phyloP scores from a whole-genome alignment of 1,284 basidiomycete genomes.

The Microbotryum violaceum region DNA sequence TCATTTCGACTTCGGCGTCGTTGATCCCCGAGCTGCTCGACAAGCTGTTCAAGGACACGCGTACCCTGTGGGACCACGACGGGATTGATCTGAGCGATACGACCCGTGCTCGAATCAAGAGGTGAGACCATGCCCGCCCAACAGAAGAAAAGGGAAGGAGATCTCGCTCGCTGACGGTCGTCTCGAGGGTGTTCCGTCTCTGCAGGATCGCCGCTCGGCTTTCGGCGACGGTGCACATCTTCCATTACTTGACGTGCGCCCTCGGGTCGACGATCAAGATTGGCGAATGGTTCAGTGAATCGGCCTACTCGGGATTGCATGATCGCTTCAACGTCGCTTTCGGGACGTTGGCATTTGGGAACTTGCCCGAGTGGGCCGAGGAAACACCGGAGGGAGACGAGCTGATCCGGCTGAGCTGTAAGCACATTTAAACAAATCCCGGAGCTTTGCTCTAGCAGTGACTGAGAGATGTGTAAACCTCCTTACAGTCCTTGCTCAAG shows the following conservation, averaged over 20 bases:
- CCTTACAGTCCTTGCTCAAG: slow-evolving; percentile 21
- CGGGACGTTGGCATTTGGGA: slow-evolving; percentile 25
- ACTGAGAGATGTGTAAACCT: background rate
- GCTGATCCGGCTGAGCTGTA: slow-evolving; percentile 17
- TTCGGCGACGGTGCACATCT: slow-evolving; percentile 10
- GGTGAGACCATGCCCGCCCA: background rate
- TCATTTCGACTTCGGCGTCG: slow-evolving; percentile 7
- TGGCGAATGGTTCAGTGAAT: slow-evolving; percentile 4
- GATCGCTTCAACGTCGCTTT: slow-evolving; percentile 16
- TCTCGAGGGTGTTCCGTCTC: too few relatives aligned
- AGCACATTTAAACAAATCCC: background rate
- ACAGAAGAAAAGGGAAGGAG: too few relatives aligned
- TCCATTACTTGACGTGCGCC: slow-evolving; percentile 26
- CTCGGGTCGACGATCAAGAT: slow-evolving; percentile 13
- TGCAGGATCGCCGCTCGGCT: slow-evolving; percentile 14
- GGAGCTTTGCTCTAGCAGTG: background rate
- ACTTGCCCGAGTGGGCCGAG: slow-evolving; percentile 11
- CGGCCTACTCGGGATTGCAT: background rate
- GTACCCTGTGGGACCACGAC: slow-evolving; percentile 25
- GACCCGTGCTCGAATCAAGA: background rate
- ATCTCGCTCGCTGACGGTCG: background rate
- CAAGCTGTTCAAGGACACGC: slow-evolving; percentile 18
- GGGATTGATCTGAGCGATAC: slow-evolving; percentile 1
- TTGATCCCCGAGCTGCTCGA: slow-evolving; percentile 25
- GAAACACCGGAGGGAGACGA: background rate